phyloP scores from a whole-genome alignment of 345 rosid genomes.

The Arabidopsis suecica region DNA sequence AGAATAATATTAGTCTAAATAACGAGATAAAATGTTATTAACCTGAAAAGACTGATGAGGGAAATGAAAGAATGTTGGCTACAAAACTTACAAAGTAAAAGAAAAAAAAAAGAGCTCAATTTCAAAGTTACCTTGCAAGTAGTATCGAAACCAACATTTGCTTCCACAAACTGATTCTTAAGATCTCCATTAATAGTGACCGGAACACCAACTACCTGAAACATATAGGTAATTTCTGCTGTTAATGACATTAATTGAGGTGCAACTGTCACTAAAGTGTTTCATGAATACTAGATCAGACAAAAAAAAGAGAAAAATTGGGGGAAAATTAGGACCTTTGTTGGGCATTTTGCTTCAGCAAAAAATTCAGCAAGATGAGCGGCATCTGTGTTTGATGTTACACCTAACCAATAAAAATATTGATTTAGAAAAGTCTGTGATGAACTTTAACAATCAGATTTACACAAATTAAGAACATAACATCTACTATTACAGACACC shows the following conservation, averaged over 20 bases:
- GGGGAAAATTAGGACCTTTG: constrained; percentile 60
- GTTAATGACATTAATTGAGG: not conserved
- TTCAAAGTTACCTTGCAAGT: constrained; percentile 74
- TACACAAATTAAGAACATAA: constrained; percentile 7
- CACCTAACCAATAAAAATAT: constrained; percentile 55
- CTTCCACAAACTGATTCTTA: constrained; percentile 94
- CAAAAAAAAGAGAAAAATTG: not conserved
- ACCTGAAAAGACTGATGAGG: not conserved
- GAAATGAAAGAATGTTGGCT: not conserved
- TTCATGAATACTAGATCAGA: not conserved
- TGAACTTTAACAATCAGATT: not conserved
- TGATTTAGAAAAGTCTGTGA: constrained; percentile 18
- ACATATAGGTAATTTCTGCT: constrained; percentile 8
- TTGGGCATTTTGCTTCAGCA: constrained; percentile 81
- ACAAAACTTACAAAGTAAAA: not conserved
- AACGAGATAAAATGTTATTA: constrained; percentile 1
- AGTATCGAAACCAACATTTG: constrained; percentile 95
- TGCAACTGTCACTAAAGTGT: not conserved
- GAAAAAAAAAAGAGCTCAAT: not conserved
- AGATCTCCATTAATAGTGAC: constrained; percentile 98
- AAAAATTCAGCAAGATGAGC: constrained; percentile 98
- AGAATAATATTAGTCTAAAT: constrained; percentile 17
- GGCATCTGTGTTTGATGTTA: constrained; percentile 95
- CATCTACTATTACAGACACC: constrained; percentile 39
- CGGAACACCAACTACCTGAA: constrained; percentile 97